Conservation (phyloP, 495 filamentous ascomycete genomes). For the Hyaloscypha variabilis region DNA sequence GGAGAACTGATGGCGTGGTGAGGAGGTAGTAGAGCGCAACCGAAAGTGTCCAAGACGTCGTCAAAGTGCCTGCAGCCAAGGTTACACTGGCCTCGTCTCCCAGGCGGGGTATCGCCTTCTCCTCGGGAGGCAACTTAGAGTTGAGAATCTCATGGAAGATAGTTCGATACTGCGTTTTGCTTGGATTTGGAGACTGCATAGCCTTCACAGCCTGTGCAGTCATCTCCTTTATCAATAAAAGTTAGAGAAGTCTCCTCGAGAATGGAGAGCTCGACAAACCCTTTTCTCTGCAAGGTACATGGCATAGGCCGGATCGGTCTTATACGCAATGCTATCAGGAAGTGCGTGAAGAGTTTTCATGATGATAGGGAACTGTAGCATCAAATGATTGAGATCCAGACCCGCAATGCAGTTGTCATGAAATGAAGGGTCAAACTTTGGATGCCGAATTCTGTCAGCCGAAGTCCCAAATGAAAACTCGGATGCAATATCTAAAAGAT, state of each 20-base stretch:
- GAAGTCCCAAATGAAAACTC: constrained; percentile 12
- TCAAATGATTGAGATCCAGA: constrained; percentile 13
- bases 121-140: constrained; percentile 26
- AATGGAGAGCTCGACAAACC: constrained; percentile 1
- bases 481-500: constrained; percentile 3
- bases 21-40: constrained; percentile 36
- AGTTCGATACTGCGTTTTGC: constrained; percentile 11
- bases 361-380: constrained; percentile 15
- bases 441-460: constrained; percentile 14
- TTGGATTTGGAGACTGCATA: not conserved
- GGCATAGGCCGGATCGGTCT: constrained; percentile 8
- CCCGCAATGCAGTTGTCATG: constrained; percentile 14
- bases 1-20: constrained; percentile 29
- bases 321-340: constrained; percentile 9
- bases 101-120: constrained; percentile 35
- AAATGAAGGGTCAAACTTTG: constrained; percentile 17
- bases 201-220: constrained; percentile 4
- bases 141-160: constrained; percentile 23
- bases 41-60: constrained; percentile 17
- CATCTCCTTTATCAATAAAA: constrained; percentile 4
- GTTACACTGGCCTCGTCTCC: constrained; percentile 36
- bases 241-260: not conserved
- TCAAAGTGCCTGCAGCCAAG: constrained; percentile 19
- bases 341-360: constrained; percentile 6
- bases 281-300: constrained; percentile 11